Evolutionary conservation across 2,329 filamentous ascomycete genomes (phyloP).

Genomic region (Phaeosphaeriaceae sp.): DNA sequence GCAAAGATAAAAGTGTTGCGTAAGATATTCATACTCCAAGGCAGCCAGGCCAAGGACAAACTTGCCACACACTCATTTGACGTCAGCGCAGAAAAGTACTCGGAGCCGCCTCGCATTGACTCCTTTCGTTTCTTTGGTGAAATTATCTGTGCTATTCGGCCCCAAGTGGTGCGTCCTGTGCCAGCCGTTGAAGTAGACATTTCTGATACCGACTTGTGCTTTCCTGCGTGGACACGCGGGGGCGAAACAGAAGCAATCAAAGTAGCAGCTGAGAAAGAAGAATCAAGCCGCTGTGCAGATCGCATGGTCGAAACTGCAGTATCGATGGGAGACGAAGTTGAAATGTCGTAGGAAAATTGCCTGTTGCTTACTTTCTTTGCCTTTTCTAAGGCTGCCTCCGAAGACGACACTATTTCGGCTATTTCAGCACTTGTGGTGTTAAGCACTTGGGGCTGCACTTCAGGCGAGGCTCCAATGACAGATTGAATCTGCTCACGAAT

Average conservation of each 20-base stretch:
- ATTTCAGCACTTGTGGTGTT: conserved; percentile 43
- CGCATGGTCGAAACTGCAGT: conserved; percentile 27
- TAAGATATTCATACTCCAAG: conserved; percentile 33
- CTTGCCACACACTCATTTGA: conserved; percentile 36
- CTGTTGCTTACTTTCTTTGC: conserved; percentile 46
- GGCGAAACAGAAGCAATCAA: conserved; percentile 25
- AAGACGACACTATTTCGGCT: conserved; percentile 40
- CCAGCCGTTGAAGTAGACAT: conserved; percentile 27
- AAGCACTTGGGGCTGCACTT: conserved; percentile 39
- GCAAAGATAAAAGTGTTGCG: conserved; percentile 9
- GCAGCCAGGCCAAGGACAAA: conserved; percentile 37
- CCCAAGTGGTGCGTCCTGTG: conserved; percentile 35
- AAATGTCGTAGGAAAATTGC: conserved; percentile 32
- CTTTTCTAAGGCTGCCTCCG: conserved; percentile 44
- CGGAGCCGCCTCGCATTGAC: conserved; percentile 22
- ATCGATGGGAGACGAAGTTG: conserved; percentile 28
- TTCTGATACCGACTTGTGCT: conserved; percentile 28
- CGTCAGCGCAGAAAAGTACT: conserved; percentile 17
- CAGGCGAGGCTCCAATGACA: conserved; percentile 38
- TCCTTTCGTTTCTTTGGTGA: conserved; percentile 26
- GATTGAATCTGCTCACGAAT: conserved; percentile 43
- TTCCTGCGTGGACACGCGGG: conserved; percentile 8
- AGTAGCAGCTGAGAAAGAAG: conserved; percentile 30
- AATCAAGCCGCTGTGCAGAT: conserved; percentile 22
- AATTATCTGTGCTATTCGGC: conserved; percentile 28